Evolutionary conservation across 2,329 filamentous ascomycete species (phyloP).

Genomic region (Ophiostoma australiae): DNA sequence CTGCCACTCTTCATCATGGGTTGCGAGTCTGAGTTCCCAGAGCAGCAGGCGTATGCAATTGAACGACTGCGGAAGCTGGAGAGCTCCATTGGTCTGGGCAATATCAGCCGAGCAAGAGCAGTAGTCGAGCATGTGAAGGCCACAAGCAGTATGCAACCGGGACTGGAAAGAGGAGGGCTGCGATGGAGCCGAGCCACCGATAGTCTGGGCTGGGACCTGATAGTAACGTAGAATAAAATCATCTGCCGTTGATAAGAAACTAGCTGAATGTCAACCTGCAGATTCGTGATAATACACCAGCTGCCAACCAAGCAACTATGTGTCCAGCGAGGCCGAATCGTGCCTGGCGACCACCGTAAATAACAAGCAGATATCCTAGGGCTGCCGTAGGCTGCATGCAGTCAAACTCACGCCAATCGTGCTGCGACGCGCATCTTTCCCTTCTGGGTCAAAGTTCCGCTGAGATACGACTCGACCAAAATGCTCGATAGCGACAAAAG

Average conservation of each 20-base stretch:
- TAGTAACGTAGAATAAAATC: neutral
- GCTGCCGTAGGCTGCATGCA: neutral
- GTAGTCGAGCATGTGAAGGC: neutral
- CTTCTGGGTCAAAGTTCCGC: neutral
- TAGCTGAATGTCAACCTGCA: too few relatives aligned
- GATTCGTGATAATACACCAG: too few relatives aligned
- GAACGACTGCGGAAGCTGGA: neutral
- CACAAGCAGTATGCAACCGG: neutral
- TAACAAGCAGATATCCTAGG: neutral
- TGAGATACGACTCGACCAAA: neutral
- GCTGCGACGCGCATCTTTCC: neutral
- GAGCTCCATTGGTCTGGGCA: neutral
- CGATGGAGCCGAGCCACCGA: neutral
- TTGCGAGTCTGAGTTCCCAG: neutral
- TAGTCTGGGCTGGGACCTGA: neutral
- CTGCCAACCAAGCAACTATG: too few relatives aligned
- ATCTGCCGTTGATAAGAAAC: too few relatives aligned
- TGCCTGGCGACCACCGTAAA: too few relatives aligned
- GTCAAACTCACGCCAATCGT: slow-evolving; percentile 1
- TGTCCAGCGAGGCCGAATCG: too few relatives aligned
- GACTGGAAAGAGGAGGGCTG: neutral
- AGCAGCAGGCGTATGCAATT: neutral
- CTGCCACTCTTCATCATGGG: neutral
- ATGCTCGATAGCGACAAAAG: neutral
- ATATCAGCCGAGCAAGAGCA: neutral